Evolutionary conservation across 305 asterid species (phyloP).

Genomic region (Fraxinus velutina): DNA sequence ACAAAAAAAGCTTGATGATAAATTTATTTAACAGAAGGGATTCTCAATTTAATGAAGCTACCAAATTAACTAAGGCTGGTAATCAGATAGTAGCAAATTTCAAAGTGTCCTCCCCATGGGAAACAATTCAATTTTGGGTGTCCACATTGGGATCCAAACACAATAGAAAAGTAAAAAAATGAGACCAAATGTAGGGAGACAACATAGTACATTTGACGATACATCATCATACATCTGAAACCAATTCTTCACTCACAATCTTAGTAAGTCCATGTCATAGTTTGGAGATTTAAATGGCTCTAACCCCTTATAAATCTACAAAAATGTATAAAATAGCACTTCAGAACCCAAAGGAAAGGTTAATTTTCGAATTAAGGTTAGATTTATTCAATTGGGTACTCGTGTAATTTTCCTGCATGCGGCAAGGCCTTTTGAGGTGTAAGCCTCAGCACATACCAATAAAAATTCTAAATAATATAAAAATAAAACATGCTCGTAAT

Average conservation of each 20-base stretch:
- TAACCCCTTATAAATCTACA: constrained; percentile 12
- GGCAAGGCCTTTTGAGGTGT: neutral
- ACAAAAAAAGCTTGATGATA: neutral
- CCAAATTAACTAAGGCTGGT: neutral
- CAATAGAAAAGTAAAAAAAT: no score
- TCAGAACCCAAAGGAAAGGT: neutral
- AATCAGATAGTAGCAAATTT: no score
- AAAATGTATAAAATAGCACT: neutral
- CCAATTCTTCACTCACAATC: neutral
- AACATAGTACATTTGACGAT: neutral
- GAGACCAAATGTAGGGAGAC: neutral
- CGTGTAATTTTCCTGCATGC: neutral
- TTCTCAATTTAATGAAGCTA: neutral
- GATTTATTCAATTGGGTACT: neutral
- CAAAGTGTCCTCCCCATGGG: no score
- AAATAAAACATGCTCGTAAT: neutral
- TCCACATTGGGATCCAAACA: no score
- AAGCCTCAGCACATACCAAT: neutral
- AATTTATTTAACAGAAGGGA: neutral
- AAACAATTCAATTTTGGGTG: no score
- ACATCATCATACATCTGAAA: neutral
- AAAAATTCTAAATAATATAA: neutral
- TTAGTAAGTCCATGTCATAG: neutral
- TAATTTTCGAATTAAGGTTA: neutral
- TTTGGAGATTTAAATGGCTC: constrained; percentile 1